Base-by-base conservation (phyloP, 2,329 filamentous ascomycete species). In the Scedosporium apiospermum region DNA sequence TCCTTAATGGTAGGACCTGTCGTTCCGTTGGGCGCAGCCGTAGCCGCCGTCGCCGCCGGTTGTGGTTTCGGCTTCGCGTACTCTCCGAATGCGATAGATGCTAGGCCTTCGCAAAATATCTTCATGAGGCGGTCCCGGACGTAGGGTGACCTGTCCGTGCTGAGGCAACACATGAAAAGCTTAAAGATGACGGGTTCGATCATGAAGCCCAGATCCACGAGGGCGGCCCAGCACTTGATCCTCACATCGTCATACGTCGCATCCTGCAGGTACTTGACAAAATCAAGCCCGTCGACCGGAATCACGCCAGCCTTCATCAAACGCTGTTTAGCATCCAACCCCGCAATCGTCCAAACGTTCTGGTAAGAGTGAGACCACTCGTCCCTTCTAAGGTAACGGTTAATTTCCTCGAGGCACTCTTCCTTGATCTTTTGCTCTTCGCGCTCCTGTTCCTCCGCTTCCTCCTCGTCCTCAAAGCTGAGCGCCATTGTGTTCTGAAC, bases 281-380 rank as follows among this genome's bases (percentile, higher is more conserved):
- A 88, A 63, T 85, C 80, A 44, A 82, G 66, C 0, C 80, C 78
- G 49, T 79, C 76, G 38, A 75, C 71, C 1, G 81, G 78, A 41
- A 88, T 86, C 16, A 88, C 80, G 16, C 82, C 79, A 3, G 82
- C 82, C 72, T 87, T 86, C 85, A 88, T 88, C 60, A 88, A 73
- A 49, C 76, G 77, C 68, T 80, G 79, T 68, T 86, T 84, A 63
- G 86, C 86, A 63, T 86, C 81, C 53, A 88, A 72, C 3, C 83
- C 83, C 18, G 86, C 82, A 65, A 81, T 79, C 18, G 86, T 87
- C 78, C 84, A 86, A 62, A 86, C 80, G 65, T 89, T 89, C 64
- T 88, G 85, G 68, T 87, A 88, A 2, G 86, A 88, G 64, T 82
- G 78, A 16, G 84, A 84, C 81, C 87, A 89, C 69, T 88, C 85